A percentile compares a stretch with the other conserved stretches of the same genome.
phyloP scores from a whole-genome alignment of 192 early-diverging fungal species.

The Rhizophagus prolifer region DNA sequence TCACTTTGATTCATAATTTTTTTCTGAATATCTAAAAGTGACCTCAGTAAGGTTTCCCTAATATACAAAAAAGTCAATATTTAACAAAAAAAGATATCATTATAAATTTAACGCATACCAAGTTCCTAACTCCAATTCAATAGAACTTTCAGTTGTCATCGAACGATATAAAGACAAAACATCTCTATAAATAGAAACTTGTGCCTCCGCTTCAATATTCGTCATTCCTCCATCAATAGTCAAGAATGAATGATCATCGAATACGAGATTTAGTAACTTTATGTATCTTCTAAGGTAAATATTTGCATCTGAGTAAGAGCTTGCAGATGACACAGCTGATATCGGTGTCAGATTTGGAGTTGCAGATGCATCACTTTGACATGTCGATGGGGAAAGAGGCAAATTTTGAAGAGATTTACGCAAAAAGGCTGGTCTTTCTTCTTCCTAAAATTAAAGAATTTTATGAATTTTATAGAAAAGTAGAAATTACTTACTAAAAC shows the following conservation, averaged over 20 bases:
- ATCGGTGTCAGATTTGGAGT: neutral
- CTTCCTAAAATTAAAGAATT: slow-evolving; percentile 42
- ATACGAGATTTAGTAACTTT: slow-evolving; percentile 59
- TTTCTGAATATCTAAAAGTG: slow-evolving; percentile 62
- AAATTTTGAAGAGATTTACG: slow-evolving; percentile 34
- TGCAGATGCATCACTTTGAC: slow-evolving; percentile 1
- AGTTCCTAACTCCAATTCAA: slow-evolving; percentile 54
- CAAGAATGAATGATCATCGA: slow-evolving; percentile 46
- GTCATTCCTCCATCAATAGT: slow-evolving; percentile 37
- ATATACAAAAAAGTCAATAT: neutral
- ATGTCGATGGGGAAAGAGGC: slow-evolving; percentile 13
- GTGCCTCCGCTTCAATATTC: slow-evolving; percentile 49
- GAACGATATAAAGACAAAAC: slow-evolving; percentile 66
- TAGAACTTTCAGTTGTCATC: slow-evolving; percentile 48
- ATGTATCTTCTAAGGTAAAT: slow-evolving; percentile 68
- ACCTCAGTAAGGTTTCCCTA: slow-evolving; percentile 58
- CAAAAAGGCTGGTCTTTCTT: slow-evolving; percentile 71
- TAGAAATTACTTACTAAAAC: neutral
- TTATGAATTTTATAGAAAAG: neutral
- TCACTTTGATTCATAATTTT: slow-evolving; percentile 53
- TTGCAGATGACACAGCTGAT: neutral
- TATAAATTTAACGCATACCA: slow-evolving; percentile 36
- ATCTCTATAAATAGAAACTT: slow-evolving; percentile 63
- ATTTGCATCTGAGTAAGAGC: slow-evolving; percentile 52
- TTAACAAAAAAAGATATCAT: neutral